These are phyloP conservation scores for Dysphania ambrosioides DNA, from an alignment of 148 eudicot species.

Conservation along the genomic window DNA sequence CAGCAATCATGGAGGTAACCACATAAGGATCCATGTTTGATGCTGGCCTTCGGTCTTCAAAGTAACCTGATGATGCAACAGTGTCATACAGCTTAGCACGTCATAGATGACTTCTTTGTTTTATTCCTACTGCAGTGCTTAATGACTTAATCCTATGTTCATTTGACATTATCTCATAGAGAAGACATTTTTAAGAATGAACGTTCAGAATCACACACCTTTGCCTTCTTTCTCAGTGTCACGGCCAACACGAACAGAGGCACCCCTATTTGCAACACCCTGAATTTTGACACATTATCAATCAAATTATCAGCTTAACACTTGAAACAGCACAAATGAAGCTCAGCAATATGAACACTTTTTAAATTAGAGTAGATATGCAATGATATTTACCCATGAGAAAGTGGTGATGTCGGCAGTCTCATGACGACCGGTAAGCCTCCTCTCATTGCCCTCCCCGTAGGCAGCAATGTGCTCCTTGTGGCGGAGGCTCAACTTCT, in stretches of 20 bases:
- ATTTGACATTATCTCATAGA: background rate
- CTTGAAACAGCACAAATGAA: background rate
- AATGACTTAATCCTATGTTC: background rate
- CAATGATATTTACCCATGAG: constrained; percentile 43
- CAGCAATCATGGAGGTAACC: constrained; percentile 62
- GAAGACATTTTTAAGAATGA: no score
- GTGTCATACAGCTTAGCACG: background rate
- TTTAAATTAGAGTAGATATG: no score
- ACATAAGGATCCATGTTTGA: constrained; percentile 63
- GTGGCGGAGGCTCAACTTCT: constrained; percentile 46
- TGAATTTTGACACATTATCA: constrained; percentile 13
- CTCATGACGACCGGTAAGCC: constrained; percentile 60
- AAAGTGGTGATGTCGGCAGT: constrained; percentile 52
- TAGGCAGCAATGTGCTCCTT: constrained; percentile 55
- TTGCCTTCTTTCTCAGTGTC: constrained; percentile 58
- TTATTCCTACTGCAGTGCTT: background rate
- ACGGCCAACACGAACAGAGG: constrained; percentile 56
- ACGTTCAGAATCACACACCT: constrained; percentile 22
- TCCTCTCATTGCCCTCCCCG: constrained; percentile 63
- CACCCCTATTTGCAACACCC: constrained; percentile 70
- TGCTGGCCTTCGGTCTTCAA: constrained; percentile 62
- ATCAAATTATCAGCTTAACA: background rate
- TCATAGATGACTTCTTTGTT: background rate
- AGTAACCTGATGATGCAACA: constrained; percentile 35
- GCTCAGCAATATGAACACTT: background rate